A percentile compares a stretch with the other conserved stretches of the same genome.
Evolutionary conservation across 495 filamentous ascomycete species (phyloP).

Genomic region (Xylaria grammica): DNA sequence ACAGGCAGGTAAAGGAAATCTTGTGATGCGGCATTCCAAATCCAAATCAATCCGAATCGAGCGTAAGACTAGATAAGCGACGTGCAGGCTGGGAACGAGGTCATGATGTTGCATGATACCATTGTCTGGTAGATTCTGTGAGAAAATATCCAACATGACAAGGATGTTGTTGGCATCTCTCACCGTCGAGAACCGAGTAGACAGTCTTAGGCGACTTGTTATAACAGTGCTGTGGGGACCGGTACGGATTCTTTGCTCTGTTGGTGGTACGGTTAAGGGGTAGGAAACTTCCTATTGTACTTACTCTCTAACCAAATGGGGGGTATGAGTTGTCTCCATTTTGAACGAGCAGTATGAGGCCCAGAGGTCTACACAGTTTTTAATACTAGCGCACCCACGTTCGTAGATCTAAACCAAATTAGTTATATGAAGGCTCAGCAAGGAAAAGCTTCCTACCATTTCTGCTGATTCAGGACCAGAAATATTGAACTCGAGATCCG

Average conservation of each 20-base stretch:
- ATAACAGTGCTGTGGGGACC: constrained; percentile 34
- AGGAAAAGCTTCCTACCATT: constrained; percentile 66
- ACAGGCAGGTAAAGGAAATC: constrained; percentile 60
- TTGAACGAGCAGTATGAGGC: constrained; percentile 97
- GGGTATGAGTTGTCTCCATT: constrained; percentile 92
- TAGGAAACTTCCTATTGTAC: constrained; percentile 76
- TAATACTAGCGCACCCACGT: constrained; percentile 90
- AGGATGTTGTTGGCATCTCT: constrained; percentile 58
- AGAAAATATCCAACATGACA: constrained; percentile 58
- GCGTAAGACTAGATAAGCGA: constrained; percentile 47
- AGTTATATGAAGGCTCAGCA: neutral
- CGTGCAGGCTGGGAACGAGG: constrained; percentile 52
- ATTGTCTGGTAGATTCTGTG: constrained; percentile 64
- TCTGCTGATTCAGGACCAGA: constrained; percentile 96
- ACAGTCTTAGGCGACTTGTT: constrained; percentile 37
- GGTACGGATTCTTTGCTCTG: constrained; percentile 40
- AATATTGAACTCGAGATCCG: constrained; percentile 95
- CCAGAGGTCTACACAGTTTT: constrained; percentile 94
- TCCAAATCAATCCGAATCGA: constrained; percentile 54
- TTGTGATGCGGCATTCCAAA: constrained; percentile 57
- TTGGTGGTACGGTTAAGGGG: constrained; percentile 59
- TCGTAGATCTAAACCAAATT: constrained; percentile 76
- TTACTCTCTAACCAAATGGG: constrained; percentile 99
- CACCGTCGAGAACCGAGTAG: constrained; percentile 50
- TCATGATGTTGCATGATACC: constrained; percentile 49